A percentile compares a stretch with the other conserved stretches of the same genome.
Evolutionary conservation across 2,329 filamentous ascomycete species (phyloP).

Genomic region (Nothophoma quercina): DNA sequence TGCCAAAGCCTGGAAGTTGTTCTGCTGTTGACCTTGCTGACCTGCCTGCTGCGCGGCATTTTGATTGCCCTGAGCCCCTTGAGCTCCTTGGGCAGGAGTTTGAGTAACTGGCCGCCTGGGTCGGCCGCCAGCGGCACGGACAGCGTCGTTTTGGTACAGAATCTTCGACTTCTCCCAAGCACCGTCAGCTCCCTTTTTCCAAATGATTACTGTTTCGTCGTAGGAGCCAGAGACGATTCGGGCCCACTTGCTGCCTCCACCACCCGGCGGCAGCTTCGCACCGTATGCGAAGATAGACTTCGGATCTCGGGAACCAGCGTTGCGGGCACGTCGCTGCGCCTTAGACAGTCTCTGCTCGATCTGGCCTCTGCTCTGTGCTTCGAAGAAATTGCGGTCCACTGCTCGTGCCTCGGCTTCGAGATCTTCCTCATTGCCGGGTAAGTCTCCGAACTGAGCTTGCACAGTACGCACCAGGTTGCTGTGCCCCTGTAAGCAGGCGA

Average conservation of each 20-base stretch:
- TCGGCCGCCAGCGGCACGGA: constrained; percentile 56
- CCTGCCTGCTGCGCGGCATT: constrained; percentile 25
- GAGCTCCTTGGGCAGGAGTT: constrained; percentile 25
- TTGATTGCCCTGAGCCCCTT: constrained; percentile 21
- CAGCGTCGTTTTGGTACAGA: constrained; percentile 76
- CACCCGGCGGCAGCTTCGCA: constrained; percentile 87
- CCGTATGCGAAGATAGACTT: constrained; percentile 81
- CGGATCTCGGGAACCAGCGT: constrained; percentile 77
- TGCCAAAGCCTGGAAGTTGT: constrained; percentile 44
- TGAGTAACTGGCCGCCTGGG: constrained; percentile 41
- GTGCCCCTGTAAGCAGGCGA: constrained; percentile 85
- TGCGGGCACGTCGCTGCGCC: constrained; percentile 54
- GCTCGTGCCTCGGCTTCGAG: constrained; percentile 75
- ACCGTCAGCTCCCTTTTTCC: constrained; percentile 85
- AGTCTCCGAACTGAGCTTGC: constrained; percentile 91
- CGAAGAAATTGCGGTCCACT: constrained; percentile 77
- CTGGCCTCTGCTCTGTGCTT: constrained; percentile 59
- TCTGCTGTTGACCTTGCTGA: constrained; percentile 20
- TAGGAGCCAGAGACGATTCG: constrained; percentile 98
- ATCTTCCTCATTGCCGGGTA: constrained; percentile 79
- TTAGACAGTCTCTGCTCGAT: constrained; percentile 41
- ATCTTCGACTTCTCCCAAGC: constrained; percentile 82
- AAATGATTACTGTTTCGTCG: constrained; percentile 94
- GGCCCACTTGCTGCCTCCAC: constrained; percentile 86
- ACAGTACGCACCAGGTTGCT: constrained; percentile 88